Base-by-base conservation (phyloP, 805 yeast genomes). In the Myxozyma melibiosi region DNA sequence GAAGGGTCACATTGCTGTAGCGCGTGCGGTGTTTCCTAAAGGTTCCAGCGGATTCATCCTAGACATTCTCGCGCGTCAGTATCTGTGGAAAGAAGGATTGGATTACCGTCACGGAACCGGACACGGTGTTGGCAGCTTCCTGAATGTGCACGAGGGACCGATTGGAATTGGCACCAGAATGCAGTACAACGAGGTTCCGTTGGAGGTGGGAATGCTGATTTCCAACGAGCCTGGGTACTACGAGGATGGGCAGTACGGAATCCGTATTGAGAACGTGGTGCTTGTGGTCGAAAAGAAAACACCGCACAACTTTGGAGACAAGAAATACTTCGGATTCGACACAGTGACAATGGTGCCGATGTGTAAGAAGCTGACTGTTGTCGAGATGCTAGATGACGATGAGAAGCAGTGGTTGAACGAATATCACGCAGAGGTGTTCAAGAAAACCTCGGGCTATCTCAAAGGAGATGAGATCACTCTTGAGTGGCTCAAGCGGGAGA, bases 151-250 rank as follows among this genome's bases (percentile, higher is more conserved):
- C 70, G 97, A 95, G 68, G 94, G 95, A 0, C 98, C 98, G 1
- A 80, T 92, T 53, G 96, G 91, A 14, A 83, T 94, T 58, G 88
- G 86, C 57, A 75, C 71, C 68, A 76, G 78, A 66, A 53, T 45
- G 39, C 72, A 76, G 25, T 74, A 78, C 14, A 73, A 76, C 33
- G 76, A 80, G 8, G 80, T 78, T 42, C 83, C 90, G 4, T 61
- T 76, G 28, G 72, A 77, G 53, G 76, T 76, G 13, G 97, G 97
- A 4, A 88, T 85, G 65, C 79, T 91, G 24, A 74, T 90, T 39
- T 85, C 95, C 49, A 91, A 91, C 73, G 99, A 94, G 71, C 99
- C 99, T 0, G 99, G 99, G 0, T 92, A 77, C 70, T 94, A 94
- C 71, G 83, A 85, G 62, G 96, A 89, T 65, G 92, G 91, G n/a